These are phyloP conservation scores for Iberis pinnata DNA, from an alignment of 345 rosid genomes.

Conservation along the genomic window DNA sequence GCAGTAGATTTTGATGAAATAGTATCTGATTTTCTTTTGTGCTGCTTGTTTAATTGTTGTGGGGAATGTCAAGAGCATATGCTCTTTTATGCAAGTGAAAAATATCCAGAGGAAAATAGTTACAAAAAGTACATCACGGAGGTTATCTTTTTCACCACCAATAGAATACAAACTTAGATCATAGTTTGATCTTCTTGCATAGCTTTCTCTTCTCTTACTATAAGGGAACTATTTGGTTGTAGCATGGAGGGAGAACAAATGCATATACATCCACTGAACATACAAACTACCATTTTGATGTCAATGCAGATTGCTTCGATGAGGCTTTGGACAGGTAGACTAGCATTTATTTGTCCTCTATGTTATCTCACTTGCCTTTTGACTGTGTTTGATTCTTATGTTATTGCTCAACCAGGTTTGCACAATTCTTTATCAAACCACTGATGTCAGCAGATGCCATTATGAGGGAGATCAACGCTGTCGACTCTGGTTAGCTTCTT, in stretches of 20 bases:
- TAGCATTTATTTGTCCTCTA: neutral
- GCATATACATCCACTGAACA: slow-evolving; percentile 73
- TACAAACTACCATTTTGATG: slow-evolving; percentile 70
- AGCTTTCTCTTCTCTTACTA: too few relatives aligned
- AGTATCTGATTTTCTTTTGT: neutral
- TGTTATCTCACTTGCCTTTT: neutral
- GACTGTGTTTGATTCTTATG: slow-evolving; percentile 21
- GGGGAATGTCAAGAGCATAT: slow-evolving; percentile 82
- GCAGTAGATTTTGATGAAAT: neutral
- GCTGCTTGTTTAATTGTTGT: too few relatives aligned
- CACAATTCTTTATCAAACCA: slow-evolving; percentile 84
- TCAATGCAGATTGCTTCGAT: slow-evolving; percentile 62
- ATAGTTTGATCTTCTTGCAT: too few relatives aligned
- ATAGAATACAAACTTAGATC: too few relatives aligned
- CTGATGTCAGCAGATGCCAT: slow-evolving; percentile 94
- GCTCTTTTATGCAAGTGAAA: slow-evolving; percentile 88
- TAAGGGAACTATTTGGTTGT: slow-evolving; percentile 24
- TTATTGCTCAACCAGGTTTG: slow-evolving; percentile 46
- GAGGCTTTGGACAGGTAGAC: slow-evolving; percentile 84
- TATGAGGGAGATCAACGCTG: slow-evolving; percentile 81
- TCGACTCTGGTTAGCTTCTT: slow-evolving; percentile 72
- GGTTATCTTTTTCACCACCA: too few relatives aligned
- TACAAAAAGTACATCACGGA: slow-evolving; percentile 72
- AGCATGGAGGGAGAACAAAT: slow-evolving; percentile 92
- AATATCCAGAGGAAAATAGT: slow-evolving; percentile 82